These are phyloP conservation scores for Gilbertella persicaria DNA, from an alignment of 371 early-diverging fungal species.

Conservation along the genomic window DNA sequence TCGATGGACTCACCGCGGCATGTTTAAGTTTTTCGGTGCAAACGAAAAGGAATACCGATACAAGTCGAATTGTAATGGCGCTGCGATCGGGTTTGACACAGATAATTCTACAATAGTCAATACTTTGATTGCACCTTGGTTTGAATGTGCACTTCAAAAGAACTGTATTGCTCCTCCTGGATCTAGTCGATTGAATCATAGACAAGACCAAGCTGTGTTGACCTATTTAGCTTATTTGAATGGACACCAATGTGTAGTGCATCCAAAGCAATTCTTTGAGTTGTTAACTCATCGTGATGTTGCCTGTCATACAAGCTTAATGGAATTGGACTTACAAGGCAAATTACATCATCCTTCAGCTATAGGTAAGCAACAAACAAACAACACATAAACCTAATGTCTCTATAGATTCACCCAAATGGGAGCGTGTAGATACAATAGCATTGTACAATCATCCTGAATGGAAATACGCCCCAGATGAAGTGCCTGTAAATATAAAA, in stretches of 20 bases:
- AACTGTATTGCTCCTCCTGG: slow-evolving; percentile 60
- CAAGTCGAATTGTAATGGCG: slow-evolving; percentile 59
- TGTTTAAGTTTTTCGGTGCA: slow-evolving; percentile 48
- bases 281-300: slow-evolving; percentile 29
- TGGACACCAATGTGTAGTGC: slow-evolving; percentile 20
- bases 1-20: slow-evolving; percentile 53
- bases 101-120: slow-evolving; percentile 37
- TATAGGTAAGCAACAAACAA: slow-evolving; percentile 20
- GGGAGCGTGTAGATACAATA: slow-evolving; percentile 28
- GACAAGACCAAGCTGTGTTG: slow-evolving; percentile 61
- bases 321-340: slow-evolving; percentile 26
- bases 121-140: slow-evolving; percentile 51
- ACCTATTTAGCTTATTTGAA: slow-evolving; percentile 47
- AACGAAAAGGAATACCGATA: slow-evolving; percentile 32
- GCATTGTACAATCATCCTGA: slow-evolving; percentile 33
- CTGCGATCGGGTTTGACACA: slow-evolving; percentile 54
- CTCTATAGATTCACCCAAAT: slow-evolving; percentile 30
- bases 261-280: slow-evolving; percentile 14
- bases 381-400: no score
- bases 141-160: slow-evolving; percentile 47
- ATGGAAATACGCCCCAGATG: slow-evolving; percentile 32
- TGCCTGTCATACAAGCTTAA: slow-evolving; percentile 25
- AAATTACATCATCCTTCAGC: slow-evolving; percentile 30
- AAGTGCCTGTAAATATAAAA: slow-evolving; percentile 22
- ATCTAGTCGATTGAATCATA: slow-evolving; percentile 53